Evolutionary conservation across 2,329 filamentous ascomycete species (phyloP).

Genomic region (Apiospora pterosperma): DNA sequence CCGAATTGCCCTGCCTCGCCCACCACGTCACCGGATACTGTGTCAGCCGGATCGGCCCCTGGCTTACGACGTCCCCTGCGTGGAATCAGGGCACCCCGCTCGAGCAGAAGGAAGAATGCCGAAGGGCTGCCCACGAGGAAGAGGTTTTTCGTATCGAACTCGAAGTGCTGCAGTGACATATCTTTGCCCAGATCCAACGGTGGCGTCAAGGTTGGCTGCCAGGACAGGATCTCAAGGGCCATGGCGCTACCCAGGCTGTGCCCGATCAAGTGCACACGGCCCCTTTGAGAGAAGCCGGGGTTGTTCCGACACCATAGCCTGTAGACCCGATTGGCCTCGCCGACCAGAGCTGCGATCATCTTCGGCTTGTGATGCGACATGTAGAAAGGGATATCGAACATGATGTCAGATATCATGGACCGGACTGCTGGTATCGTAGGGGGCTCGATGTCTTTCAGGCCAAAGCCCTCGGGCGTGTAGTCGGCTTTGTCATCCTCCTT

Average conservation of each 20-base stretch:
- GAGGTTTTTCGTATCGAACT: constrained; percentile 87
- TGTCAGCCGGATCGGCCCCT: constrained; percentile 64
- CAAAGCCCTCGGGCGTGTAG: constrained; percentile 57
- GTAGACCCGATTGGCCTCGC: constrained; percentile 94
- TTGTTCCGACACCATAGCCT: constrained; percentile 94
- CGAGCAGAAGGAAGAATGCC: constrained; percentile 88
- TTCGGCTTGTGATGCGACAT: constrained; percentile 93
- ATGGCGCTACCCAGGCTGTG: constrained; percentile 95
- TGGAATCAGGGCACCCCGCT: constrained; percentile 68
- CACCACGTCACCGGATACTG: constrained; percentile 57
- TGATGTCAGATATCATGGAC: constrained; percentile 91
- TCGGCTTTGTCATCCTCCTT: constrained; percentile 48
- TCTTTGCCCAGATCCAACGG: constrained; percentile 38
- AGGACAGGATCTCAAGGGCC: constrained; percentile 85
- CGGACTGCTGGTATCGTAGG: constrained; percentile 88
- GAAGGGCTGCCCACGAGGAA: constrained; percentile 89
- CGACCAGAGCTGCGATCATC: constrained; percentile 86
- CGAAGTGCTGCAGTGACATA: constrained; percentile 62
- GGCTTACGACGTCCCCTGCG: constrained; percentile 74
- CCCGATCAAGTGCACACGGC: constrained; percentile 86
- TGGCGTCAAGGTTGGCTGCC: constrained; percentile 74
- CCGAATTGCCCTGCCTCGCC: constrained; percentile 80
- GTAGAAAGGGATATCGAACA: constrained; percentile 98
- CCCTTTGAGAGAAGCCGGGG: constrained; percentile 74
- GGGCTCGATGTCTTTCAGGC: constrained; percentile 86